Conservation (phyloP, 768 basidiomycete genomes). For the Lactarius akahatsu region DNA sequence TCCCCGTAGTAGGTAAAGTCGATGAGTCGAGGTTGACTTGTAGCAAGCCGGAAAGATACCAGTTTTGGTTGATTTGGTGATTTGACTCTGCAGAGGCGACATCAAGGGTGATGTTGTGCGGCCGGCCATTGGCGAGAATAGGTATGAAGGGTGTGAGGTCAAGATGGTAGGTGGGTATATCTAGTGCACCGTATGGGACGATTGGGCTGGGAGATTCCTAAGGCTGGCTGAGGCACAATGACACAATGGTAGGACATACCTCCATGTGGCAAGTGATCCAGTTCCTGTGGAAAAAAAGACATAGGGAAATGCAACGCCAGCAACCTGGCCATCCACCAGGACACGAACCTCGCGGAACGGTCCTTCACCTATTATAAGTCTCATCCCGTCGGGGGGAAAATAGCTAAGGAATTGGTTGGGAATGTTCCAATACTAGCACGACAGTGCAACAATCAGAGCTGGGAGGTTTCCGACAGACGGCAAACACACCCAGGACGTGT, state of each 20-base stretch:
- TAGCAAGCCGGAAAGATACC: slow-evolving; percentile 70
- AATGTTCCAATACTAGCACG: slow-evolving; percentile 60
- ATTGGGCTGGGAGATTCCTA: slow-evolving; percentile 50
- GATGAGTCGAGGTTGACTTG: slow-evolving; percentile 71
- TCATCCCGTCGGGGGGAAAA: slow-evolving; percentile 44
- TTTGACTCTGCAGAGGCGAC: slow-evolving; percentile 67
- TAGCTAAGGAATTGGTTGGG: slow-evolving; percentile 56
- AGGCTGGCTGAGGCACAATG: neutral
- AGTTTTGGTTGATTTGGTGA: slow-evolving; percentile 66
- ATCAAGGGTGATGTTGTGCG: slow-evolving; percentile 71
- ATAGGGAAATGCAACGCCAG: slow-evolving; percentile 59
- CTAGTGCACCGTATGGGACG: slow-evolving; percentile 24
- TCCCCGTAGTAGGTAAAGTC: slow-evolving; percentile 62
- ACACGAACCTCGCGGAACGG: slow-evolving; percentile 64
- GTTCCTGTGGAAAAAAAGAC: slow-evolving; percentile 18
- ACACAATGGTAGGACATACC: slow-evolving; percentile 38
- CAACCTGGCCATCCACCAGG: slow-evolving; percentile 55
- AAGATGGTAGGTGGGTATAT: neutral
- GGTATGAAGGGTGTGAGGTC: neutral
- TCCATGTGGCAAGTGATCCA: slow-evolving; percentile 66
- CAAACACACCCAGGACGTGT: slow-evolving; percentile 72
- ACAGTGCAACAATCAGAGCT: neutral
- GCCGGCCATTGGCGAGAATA: slow-evolving; percentile 29
- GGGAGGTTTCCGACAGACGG: neutral
- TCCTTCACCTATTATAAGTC: slow-evolving; percentile 46